Evolutionary conservation across 768 basidiomycete genomes (phyloP).

Genomic region (Phylloporus arenicola): DNA sequence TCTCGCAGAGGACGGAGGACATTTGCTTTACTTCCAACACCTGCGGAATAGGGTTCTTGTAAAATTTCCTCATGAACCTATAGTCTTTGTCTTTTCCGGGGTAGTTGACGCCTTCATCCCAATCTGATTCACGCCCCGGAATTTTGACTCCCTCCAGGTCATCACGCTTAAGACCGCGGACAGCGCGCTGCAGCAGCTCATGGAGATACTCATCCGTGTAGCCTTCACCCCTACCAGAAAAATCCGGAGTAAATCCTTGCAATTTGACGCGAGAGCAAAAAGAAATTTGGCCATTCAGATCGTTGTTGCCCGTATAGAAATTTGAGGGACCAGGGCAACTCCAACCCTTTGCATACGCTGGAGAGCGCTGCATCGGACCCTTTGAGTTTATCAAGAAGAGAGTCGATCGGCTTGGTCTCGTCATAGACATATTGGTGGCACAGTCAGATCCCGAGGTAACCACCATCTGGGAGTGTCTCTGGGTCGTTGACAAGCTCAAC

Average conservation of each 20-base stretch:
- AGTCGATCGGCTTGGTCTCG: not conserved
- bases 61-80: not conserved
- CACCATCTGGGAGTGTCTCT: constrained; percentile 15
- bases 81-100: not conserved
- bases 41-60: constrained; percentile 1
- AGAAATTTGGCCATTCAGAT: not conserved
- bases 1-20: not conserved
- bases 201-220: too few relatives aligned
- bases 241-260: not conserved
- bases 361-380: constrained; percentile 1
- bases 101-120: not conserved
- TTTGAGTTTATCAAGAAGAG: constrained; percentile 1
- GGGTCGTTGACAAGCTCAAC: constrained; percentile 21
- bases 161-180: not conserved
- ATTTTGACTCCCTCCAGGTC: constrained; percentile 3
- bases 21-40: not conserved
- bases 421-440: constrained; percentile 26
- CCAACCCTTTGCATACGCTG: constrained; percentile 4
- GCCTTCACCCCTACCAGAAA: too few relatives aligned
- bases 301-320: not conserved
- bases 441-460: constrained; percentile 34
- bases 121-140: not conserved
- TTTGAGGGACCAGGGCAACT: not conserved
- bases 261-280: too few relatives aligned
- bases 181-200: fast-evolving